Evolutionary conservation across 2,329 filamentous ascomycete genomes (phyloP), one percentile per base, ranked within the genome.

Genomic region (Metarhizium robertsii): DNA sequence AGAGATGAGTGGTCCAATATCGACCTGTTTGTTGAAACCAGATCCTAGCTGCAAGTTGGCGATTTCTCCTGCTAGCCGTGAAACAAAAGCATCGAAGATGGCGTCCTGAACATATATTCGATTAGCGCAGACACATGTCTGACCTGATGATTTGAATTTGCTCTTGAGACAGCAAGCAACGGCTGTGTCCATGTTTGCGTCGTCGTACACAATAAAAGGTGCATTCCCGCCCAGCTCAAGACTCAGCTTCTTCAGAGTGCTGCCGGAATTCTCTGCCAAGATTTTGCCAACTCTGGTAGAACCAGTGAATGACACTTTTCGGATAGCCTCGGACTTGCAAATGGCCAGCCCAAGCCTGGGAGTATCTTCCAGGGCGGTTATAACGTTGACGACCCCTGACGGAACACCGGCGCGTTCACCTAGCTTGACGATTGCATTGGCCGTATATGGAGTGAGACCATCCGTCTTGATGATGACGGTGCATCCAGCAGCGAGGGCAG

Each of bases 201-300:
- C 92, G 65, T 96, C 91, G 66, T 97, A 97, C 38, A 97, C 90
- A 61, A 97, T 96, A 69, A 96, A 95, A 1, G 92, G 92, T 0
- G 92, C 89, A 69, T 97, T 97, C 50, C 92, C 92, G 54, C 92
- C 92, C 1, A 97, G 86, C 69, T 97, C 92, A 69, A 96, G 88
- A 0, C 88, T 92, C 40, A 85, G 68, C 61, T 84, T 80, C 80
- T 97, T 97, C 62, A 96, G 74, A 0, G 91, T 96, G 46, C 81
- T 79, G 0, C 91, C 83, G 13, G 87, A 86, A 71, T 96, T 92
- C 74, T 88, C 88, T 90, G 96, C 96, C 53, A 97, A 81, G 7
- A 86, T 76, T 68, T 85, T 86, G 32, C 84, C 84, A 38, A 87
- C 83, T 51, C 67, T 71, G 0, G 84, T 87, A 25, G 73, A 96